These are phyloP conservation scores for Pyrenula massariospora DNA, from an alignment of 495 filamentous ascomycete species.

Conservation along the genomic window DNA sequence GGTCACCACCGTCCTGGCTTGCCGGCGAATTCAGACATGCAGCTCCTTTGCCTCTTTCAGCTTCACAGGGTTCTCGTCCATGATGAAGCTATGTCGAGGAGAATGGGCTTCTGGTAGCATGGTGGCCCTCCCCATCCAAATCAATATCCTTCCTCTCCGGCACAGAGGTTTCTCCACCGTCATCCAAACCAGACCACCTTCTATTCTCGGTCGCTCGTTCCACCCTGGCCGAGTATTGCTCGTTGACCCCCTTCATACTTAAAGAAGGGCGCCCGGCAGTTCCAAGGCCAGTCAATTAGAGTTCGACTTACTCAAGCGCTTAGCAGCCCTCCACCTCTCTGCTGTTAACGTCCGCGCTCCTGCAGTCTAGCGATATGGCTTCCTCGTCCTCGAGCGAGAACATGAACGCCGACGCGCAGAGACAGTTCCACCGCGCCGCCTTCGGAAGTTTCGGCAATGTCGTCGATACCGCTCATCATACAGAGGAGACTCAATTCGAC, in stretches of 20 bases:
- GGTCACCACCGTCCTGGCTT: neutral
- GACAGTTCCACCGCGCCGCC: conserved; percentile 27
- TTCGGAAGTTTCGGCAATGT: conserved; percentile 19
- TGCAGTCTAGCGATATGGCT: neutral
- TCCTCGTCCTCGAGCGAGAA: neutral
- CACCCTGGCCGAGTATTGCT: neutral
- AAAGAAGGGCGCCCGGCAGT: neutral
- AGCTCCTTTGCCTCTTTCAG: neutral
- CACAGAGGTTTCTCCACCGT: neutral
- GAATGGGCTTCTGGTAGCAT: neutral
- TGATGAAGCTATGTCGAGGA: neutral
- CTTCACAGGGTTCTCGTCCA: neutral
- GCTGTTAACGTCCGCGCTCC: neutral
- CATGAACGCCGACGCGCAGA: conserved; percentile 21
- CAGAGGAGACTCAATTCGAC: conserved; percentile 43
- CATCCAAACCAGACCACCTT: neutral
- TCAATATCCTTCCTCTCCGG: neutral
- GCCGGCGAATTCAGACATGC: neutral
- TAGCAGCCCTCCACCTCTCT: neutral
- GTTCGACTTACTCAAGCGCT: neutral
- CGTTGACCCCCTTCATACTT: neutral
- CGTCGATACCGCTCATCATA: conserved; percentile 20
- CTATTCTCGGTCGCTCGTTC: neutral
- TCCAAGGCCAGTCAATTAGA: neutral
- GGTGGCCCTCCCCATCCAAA: neutral